These are phyloP conservation scores for Amylostereum chailletii DNA, from an alignment of 1,284 basidiomycete genomes.

Conservation along the genomic window DNA sequence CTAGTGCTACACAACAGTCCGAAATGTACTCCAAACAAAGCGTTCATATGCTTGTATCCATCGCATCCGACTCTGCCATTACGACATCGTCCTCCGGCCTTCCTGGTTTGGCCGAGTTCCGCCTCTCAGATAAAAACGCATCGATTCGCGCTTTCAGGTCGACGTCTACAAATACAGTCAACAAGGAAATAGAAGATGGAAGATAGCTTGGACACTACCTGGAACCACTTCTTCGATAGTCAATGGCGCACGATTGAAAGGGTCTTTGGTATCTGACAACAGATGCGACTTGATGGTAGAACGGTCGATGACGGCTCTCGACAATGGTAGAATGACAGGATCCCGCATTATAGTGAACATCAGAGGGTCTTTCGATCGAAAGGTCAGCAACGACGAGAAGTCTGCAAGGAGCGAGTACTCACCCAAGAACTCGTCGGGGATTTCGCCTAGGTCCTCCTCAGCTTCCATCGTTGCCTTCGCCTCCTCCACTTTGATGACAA, in stretches of 20 bases:
- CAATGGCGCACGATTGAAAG: conserved; percentile 82
- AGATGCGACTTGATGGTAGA: conserved; percentile 95
- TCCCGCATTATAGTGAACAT: conserved; percentile 96
- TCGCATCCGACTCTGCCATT: conserved; percentile 16
- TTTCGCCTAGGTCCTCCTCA: conserved; percentile 89
- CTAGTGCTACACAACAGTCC: conserved; percentile 7
- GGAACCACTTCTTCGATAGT: conserved; percentile 75
- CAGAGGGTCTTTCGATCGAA: conserved; percentile 62
- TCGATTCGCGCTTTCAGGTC: conserved; percentile 60
- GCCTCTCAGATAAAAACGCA: conserved; percentile 46
- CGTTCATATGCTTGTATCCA: conserved; percentile 1
- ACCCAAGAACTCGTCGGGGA: conserved; percentile 96
- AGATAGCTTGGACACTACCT: conserved; percentile 31
- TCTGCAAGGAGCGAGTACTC: conserved; percentile 17
- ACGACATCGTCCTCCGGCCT: conserved; percentile 22
- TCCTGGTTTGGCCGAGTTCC: conserved; percentile 25
- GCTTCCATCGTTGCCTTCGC: conserved; percentile 70
- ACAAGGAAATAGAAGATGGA: background rate
- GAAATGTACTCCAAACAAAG: background rate
- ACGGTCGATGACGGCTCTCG: conserved; percentile 75
- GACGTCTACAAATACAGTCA: conserved; percentile 26
- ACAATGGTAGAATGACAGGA: conserved; percentile 88
- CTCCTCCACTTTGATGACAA: conserved; percentile 83
- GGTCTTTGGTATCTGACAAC: conserved; percentile 85
- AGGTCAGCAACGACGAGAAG: conserved; percentile 3